Base-by-base conservation (phyloP, 257 asterid genomes). In the Jacaranda copaia region DNA sequence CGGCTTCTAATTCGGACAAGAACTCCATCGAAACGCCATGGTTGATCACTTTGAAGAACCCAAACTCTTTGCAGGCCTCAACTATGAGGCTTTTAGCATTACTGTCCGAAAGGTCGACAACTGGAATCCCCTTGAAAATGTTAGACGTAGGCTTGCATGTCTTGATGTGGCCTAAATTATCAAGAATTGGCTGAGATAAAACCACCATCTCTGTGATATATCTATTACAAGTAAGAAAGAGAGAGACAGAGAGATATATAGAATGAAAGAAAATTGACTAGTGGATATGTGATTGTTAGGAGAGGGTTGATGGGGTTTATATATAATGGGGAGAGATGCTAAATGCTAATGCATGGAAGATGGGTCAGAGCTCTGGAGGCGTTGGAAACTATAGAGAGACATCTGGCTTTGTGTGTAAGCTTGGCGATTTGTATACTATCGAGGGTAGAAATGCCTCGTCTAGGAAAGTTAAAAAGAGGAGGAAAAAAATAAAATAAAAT, bases 31-130 rank as follows among this genome's bases (percentile, higher is more conserved):
- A 71, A 51, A 88, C 76, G 5, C 83, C 79, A 19, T 84, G 90
- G 52, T 86, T 88, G 69, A 59, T 55, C 3, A 77, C 77, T 16
- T 88, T 86, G 72, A 88, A 88, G 85, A 88, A 88, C 0, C 93
- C 93, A 0, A 76, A 77, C 11, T 85, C 85, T 5, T 39, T 61
- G 61, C 88, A 86, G 25, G 93, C 91, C 6, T 81, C 78, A 0
- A 83, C 91, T 1, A 87, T 74, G 35, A 52, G 77, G 7, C 68
- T 4, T 56, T 77, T 79, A 8, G 88, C 91, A 18, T 68, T 48
- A 0, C 87, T 51, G 38, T 55, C 72, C 0, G 61, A 68, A 1
- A 88, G 77, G 78, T 86, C 85, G 0, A 88, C 75, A 8, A 82
- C 81, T 4, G 92, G 92, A 51, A 86, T 81, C 18, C 57, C 83